These are phyloP conservation scores for Ogataea thermomethanolica DNA, from an alignment of 805 yeast species.

Conservation along the genomic window DNA sequence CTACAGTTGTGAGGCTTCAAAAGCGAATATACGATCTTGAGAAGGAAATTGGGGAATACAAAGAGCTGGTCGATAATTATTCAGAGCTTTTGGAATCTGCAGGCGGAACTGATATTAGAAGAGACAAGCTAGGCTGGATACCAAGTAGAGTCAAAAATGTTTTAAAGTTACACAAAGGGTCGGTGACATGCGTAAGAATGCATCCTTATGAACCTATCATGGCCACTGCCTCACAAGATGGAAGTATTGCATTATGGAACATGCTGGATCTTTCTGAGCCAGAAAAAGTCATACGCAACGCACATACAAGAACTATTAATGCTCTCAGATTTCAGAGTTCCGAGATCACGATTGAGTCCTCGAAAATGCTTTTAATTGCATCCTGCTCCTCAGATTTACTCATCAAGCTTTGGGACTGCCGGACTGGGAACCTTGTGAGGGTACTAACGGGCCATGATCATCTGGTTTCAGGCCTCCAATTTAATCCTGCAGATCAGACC, in stretches of 20 bases:
- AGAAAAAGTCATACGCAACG: conserved; percentile 54
- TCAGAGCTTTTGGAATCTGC: conserved; percentile 14
- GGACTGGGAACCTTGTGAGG: conserved; percentile 34
- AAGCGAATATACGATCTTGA: conserved; percentile 70
- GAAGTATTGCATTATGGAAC: conserved; percentile 72
- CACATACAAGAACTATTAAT: conserved; percentile 72
- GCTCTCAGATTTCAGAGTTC: conserved; percentile 53
- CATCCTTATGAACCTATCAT: conserved; percentile 74
- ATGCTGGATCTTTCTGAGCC: conserved; percentile 56
- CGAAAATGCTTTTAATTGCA: conserved; percentile 37
- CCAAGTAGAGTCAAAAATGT: conserved; percentile 47
- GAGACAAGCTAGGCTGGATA: conserved; percentile 53
- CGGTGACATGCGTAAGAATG: conserved; percentile 59
- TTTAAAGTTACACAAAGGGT: conserved; percentile 55
- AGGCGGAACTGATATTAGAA: conserved; percentile 13
- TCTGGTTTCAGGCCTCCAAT: conserved; percentile 63
- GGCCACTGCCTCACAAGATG: conserved; percentile 68
- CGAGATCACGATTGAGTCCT: conserved; percentile 27
- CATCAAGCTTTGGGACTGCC: conserved; percentile 70
- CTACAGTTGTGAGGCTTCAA: conserved; percentile 77
- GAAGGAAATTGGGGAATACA: conserved; percentile 46
- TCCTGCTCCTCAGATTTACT: conserved; percentile 50
- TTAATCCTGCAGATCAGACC: conserved; percentile 44
- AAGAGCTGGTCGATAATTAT: conserved; percentile 39
- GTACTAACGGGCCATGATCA: conserved; percentile 86